A percentile compares a stretch with the other conserved stretches of the same genome.
Evolutionary conservation across 305 asterid genomes (phyloP).

Genomic region (Stenogyne calaminthoides): DNA sequence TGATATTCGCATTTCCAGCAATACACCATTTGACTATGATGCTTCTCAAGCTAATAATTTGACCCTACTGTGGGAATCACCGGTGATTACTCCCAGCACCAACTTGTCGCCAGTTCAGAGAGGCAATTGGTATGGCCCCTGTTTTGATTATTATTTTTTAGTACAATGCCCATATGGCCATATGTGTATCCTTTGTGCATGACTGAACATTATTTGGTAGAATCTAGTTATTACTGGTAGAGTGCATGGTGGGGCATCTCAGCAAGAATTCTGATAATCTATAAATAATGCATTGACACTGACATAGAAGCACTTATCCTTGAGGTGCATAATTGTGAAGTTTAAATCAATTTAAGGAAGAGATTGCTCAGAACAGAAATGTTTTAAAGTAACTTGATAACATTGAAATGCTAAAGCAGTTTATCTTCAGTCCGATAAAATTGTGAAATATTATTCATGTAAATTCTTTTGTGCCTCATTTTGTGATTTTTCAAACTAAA

Average conservation of each 20-base stretch:
- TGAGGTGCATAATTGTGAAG: not conserved
- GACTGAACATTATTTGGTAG: not conserved
- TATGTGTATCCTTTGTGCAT: not conserved
- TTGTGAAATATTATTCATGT: not conserved
- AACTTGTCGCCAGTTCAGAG: conserved; percentile 72
- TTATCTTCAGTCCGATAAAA: not conserved
- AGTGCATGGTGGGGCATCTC: conserved; percentile 3
- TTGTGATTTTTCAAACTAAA: not conserved
- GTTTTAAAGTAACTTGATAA: not conserved
- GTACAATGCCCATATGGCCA: not conserved
- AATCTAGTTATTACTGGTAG: not conserved
- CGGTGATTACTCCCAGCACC: conserved; percentile 86
- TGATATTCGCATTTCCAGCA: conserved; percentile 34
- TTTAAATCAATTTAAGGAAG: not conserved
- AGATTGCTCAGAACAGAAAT: not conserved
- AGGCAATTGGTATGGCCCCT: conserved; percentile 74
- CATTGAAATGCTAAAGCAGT: not conserved
- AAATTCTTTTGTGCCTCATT: not conserved
- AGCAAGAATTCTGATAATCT: not conserved
- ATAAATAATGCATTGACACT: not conserved
- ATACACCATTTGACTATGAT: conserved; percentile 53
- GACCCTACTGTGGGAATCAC: conserved; percentile 93
- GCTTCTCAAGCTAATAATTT: conserved; percentile 54
- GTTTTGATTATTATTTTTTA: not conserved
- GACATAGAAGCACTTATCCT: not conserved